phyloP scores from a whole-genome alignment of 768 basidiomycete species.

The Termitomyces bulborhizus region DNA sequence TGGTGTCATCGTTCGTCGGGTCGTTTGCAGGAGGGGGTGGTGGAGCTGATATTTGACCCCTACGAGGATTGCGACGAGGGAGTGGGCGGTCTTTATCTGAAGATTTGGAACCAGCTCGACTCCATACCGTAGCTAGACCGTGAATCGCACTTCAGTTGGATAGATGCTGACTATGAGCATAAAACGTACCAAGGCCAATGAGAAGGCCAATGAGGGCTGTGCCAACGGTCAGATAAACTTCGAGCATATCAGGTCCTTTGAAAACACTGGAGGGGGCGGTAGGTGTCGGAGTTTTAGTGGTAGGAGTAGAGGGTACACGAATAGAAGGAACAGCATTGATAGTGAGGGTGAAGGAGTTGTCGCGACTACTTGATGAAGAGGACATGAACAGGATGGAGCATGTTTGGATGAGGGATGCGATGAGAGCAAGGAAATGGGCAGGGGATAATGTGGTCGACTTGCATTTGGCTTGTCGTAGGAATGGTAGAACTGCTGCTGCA shows the following conservation, averaged over 20 bases:
- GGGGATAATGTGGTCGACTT: background rate
- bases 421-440: background rate
- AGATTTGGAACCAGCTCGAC: background rate
- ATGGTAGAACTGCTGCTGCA: background rate
- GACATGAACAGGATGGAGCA: background rate
- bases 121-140: background rate
- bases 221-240: background rate
- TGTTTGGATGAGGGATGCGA: background rate
- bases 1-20: background rate
- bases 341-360: no score
- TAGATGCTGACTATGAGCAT: background rate
- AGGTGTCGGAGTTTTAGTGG: background rate
- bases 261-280: background rate
- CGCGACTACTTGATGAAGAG: background rate
- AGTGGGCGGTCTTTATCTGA: background rate
- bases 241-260: background rate
- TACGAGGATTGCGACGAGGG: background rate
- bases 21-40: background rate
- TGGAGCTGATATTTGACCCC: background rate
- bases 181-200: background rate
- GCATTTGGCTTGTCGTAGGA: background rate
- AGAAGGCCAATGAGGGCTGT: background rate
- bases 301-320: background rate
- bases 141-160: background rate
- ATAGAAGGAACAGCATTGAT: background rate